These are phyloP conservation scores for Polytrichum formosum DNA, from an alignment of 225 moss, liverwort and hornwort genomes.

Conservation along the genomic window DNA sequence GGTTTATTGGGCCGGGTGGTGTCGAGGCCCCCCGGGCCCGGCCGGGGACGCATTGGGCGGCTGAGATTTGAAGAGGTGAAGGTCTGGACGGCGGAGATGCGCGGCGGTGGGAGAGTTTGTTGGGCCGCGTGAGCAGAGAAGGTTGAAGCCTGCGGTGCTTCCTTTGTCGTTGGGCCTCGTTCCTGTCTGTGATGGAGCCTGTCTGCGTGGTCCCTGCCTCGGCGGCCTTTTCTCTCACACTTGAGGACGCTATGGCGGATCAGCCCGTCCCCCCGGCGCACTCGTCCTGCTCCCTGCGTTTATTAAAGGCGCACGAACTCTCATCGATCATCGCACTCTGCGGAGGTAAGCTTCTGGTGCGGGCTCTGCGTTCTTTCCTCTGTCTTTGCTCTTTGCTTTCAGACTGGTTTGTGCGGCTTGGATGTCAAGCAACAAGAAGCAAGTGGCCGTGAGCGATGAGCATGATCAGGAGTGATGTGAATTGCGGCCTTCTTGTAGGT, in stretches of 20 bases:
- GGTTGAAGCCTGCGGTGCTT: not conserved
- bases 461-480: not conserved
- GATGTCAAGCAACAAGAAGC: not conserved
- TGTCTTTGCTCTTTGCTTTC: not conserved
- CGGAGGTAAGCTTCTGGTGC: constrained; percentile 2
- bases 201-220: constrained; percentile 1
- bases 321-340: not conserved
- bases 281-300: not conserved
- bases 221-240: not conserved
- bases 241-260: not conserved
- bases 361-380: not conserved
- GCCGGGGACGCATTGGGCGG: too few relatives aligned
- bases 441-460: not conserved
- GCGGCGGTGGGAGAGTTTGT: not conserved
- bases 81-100: not conserved
- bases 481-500: not conserved
- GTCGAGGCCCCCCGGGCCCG: too few relatives aligned
- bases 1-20: too few relatives aligned
- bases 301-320: not conserved
- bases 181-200: constrained; percentile 4
- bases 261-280: not conserved
- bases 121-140: not conserved
- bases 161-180: not conserved
- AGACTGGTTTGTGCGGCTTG: not conserved
- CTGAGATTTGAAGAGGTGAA: too few relatives aligned